Conservation (phyloP, 2,329 filamentous ascomycete species). For the Ophiosphaerella narmari region DNA sequence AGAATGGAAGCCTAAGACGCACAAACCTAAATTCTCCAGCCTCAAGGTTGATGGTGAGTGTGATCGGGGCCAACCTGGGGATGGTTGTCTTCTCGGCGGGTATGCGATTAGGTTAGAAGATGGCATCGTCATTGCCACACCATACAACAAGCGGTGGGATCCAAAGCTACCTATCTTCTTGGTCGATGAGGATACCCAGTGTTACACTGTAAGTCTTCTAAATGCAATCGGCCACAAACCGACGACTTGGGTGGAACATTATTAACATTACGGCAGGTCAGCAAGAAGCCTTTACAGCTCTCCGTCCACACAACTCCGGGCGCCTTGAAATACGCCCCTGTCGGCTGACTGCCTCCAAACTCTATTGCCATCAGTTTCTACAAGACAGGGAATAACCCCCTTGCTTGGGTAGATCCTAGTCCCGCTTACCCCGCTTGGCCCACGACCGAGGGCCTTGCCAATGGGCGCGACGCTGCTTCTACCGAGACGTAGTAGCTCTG, state of each 20-base stretch:
- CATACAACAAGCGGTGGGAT: constrained; percentile 36
- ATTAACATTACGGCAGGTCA: constrained; percentile 26
- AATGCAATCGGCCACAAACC: too few relatives aligned
- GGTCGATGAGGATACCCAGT: constrained; percentile 31
- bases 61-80: neutral
- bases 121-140: constrained; percentile 33
- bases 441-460: constrained; percentile 20
- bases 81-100: constrained; percentile 17
- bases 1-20: constrained; percentile 30
- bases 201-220: constrained; percentile 30
- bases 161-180: constrained; percentile 34
- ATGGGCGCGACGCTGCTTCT: constrained; percentile 1
- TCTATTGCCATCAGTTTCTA: constrained; percentile 30
- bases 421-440: constrained; percentile 36
- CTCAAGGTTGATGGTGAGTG: constrained; percentile 26
- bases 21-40: constrained; percentile 31
- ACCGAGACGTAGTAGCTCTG: constrained; percentile 24
- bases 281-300: constrained; percentile 33
- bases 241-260: neutral
- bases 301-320: constrained; percentile 28
- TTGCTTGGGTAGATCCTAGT: constrained; percentile 22
- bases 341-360: constrained; percentile 30
- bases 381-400: constrained; percentile 34
- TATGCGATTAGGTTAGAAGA: constrained; percentile 31
- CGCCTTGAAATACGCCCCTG: constrained; percentile 29